Evolutionary conservation across 176 grass and related monocot species (phyloP).

Genomic region (Ensete ventricosum): DNA sequence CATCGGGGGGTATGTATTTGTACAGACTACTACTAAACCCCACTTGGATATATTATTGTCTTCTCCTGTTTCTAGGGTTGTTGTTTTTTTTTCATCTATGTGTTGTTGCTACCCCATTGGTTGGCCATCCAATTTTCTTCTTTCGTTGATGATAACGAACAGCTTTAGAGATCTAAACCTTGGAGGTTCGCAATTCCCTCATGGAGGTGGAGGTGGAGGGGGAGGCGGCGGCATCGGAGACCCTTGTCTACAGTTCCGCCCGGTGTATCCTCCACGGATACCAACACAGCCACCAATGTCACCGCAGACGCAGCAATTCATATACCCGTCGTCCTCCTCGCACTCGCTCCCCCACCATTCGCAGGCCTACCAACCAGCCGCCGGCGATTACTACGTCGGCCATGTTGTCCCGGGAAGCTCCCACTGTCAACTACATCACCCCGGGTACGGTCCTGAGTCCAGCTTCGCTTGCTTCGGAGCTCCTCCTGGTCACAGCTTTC

Average conservation of each 20-base stretch:
- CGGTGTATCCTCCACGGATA: slow-evolving; percentile 47
- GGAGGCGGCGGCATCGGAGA: slow-evolving; percentile 22
- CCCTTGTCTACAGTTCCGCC: slow-evolving; percentile 37
- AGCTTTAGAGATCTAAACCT: slow-evolving; percentile 72
- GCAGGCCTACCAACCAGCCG: slow-evolving; percentile 30
- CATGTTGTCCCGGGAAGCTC: slow-evolving; percentile 41
- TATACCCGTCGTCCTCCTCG: slow-evolving; percentile 32
- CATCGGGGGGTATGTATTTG: slow-evolving; percentile 49
- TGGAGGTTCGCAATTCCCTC: slow-evolving; percentile 35
- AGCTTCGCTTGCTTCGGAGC: slow-evolving; percentile 35
- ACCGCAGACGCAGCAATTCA: slow-evolving; percentile 50
- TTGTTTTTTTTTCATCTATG: no score
- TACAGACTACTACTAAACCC: neutral
- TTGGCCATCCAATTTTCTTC: neutral
- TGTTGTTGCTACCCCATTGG: no score
- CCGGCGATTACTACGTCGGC: slow-evolving; percentile 61
- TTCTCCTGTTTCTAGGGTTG: neutral
- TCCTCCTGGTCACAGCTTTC: slow-evolving; percentile 11
- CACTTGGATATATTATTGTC: neutral
- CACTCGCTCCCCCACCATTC: slow-evolving; percentile 51
- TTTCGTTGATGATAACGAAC: slow-evolving; percentile 5
- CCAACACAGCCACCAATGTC: slow-evolving; percentile 29
- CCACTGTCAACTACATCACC: slow-evolving; percentile 17
- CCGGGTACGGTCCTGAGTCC: slow-evolving; percentile 17
- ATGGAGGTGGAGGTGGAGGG: slow-evolving; percentile 16